Evolutionary conservation across 106 monocot genomes (phyloP).

Genomic region (Acorus gramineus): DNA sequence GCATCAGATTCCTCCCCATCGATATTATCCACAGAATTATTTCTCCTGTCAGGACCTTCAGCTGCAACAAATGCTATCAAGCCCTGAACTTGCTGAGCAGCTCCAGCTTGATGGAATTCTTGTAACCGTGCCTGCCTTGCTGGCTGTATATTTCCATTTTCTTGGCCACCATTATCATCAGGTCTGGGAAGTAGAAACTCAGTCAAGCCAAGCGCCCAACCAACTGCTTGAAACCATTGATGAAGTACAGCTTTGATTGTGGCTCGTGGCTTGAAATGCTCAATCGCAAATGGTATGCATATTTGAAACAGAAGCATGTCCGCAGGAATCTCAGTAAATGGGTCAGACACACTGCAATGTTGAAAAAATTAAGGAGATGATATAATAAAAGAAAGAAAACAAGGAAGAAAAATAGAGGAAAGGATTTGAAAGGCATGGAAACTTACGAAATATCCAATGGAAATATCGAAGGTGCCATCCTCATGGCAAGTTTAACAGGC

Average conservation of each 20-base stretch:
- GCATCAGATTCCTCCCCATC: conserved; percentile 63
- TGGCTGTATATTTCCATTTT: conserved; percentile 52
- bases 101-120: conserved; percentile 42
- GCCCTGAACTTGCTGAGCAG: conserved; percentile 26
- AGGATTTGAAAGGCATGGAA: background rate
- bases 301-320: conserved; percentile 97
- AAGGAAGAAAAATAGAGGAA: no score
- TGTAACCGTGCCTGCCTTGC: conserved; percentile 37
- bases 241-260: conserved; percentile 75
- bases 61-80: conserved; percentile 33
- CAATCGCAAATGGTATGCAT: conserved; percentile 94
- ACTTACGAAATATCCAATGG: conserved; percentile 85
- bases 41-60: conserved; percentile 38
- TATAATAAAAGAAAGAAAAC: background rate
- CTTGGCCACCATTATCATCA: conserved; percentile 59
- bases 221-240: conserved; percentile 83
- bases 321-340: conserved; percentile 92
- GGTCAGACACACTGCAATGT: conserved; percentile 75
- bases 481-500: conserved; percentile 95
- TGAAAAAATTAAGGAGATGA: background rate
- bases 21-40: conserved; percentile 15
- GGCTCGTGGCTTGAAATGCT: conserved; percentile 87
- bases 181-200: conserved; percentile 71
- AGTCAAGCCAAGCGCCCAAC: conserved; percentile 96
- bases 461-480: conserved; percentile 78